Evolutionary conservation across 2,329 filamentous ascomycete species (phyloP).

Genomic region (Colletotrichum brevisporum): DNA sequence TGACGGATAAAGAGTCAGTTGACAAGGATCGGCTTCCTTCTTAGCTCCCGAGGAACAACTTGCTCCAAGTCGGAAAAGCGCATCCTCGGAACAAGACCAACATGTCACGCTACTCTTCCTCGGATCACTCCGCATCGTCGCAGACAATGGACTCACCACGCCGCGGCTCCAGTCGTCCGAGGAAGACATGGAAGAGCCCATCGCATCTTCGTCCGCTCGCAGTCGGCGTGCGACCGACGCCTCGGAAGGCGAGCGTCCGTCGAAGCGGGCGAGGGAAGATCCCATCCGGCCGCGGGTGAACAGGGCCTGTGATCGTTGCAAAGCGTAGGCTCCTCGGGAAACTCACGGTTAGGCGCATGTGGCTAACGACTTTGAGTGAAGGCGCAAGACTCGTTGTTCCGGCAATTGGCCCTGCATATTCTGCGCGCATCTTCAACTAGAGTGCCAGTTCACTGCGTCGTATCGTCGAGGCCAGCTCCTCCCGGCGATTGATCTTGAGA

Average conservation of each 20-base stretch:
- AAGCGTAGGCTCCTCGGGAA: conserved; percentile 36
- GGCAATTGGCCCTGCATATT: conserved; percentile 45
- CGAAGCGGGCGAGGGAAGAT: neutral
- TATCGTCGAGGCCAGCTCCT: conserved; percentile 44
- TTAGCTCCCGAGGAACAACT: neutral
- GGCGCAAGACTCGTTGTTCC: conserved; percentile 46
- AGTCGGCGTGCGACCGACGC: conserved; percentile 4
- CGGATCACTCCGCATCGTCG: neutral
- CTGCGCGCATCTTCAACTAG: conserved; percentile 43
- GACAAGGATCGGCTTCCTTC: conserved; percentile 21
- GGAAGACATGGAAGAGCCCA: conserved; percentile 11
- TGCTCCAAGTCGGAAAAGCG: conserved; percentile 24
- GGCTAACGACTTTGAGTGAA: conserved; percentile 11
- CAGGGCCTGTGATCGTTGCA: conserved; percentile 46
- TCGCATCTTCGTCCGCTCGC: neutral
- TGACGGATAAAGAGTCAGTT: conserved; percentile 17
- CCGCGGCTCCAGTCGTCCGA: conserved; percentile 4
- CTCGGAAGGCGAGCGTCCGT: neutral
- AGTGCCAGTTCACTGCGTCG: conserved; percentile 44
- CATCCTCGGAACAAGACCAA: conserved; percentile 5
- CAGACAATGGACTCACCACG: neutral
- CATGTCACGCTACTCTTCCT: neutral
- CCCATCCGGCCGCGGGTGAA: conserved; percentile 22
- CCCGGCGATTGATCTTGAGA: conserved; percentile 44
- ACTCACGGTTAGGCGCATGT: accelerated